phyloP scores from a whole-genome alignment of 768 basidiomycete genomes.

The Naematelia aurantialba region DNA sequence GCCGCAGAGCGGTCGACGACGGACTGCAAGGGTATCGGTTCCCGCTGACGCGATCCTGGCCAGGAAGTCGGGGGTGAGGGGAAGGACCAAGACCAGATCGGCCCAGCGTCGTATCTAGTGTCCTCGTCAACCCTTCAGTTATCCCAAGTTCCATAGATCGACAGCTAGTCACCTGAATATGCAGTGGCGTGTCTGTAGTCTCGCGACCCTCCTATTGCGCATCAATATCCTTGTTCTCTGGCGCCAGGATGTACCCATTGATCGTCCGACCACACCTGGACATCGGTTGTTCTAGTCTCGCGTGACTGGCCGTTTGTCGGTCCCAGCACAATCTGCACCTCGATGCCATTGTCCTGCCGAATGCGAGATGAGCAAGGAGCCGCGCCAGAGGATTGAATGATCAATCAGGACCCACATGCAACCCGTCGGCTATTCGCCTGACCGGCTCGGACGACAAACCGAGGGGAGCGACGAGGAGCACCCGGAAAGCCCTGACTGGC shows the following conservation, averaged over 20 bases:
- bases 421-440: no score
- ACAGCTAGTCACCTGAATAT: slow-evolving; percentile 74
- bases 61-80: slow-evolving; percentile 94
- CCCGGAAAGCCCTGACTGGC: no score
- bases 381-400: no score
- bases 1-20: slow-evolving; percentile 6
- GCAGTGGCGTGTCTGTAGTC: slow-evolving; percentile 85
- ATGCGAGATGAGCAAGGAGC: no score
- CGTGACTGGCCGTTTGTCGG: no score
- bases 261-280: slow-evolving; percentile 90
- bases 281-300: no score
- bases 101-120: slow-evolving; percentile 67
- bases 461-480: no score
- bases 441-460: no score
- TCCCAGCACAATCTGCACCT: no score
- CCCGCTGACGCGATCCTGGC: slow-evolving; percentile 83
- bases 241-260: slow-evolving; percentile 65
- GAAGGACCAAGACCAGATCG: slow-evolving; percentile 88
- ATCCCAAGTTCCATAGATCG: neutral
- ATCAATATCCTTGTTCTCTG: neutral
- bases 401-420: no score
- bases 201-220: slow-evolving; percentile 61
- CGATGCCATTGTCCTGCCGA: no score
- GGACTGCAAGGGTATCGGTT: slow-evolving; percentile 75
- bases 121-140: slow-evolving; percentile 13